Percentiles rank a stretch among this genome's conserved stretches.
Conservation (phyloP, 2,329 filamentous ascomycete genomes). For the Sporothrix mexicana region DNA sequence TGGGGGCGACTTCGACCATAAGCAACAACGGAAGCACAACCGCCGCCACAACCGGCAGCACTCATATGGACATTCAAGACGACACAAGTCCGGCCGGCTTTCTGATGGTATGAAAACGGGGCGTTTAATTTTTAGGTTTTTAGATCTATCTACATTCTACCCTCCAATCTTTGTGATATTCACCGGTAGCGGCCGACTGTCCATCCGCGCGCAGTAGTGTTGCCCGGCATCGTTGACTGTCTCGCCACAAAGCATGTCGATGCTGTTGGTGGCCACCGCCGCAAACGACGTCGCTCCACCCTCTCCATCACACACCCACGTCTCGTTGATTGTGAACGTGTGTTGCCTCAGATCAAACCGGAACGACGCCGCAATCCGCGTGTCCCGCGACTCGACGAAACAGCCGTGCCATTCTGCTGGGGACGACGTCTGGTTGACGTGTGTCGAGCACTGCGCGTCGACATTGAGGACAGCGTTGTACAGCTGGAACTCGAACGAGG, state of each 20-base stretch:
- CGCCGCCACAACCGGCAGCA: neutral
- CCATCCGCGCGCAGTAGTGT: conserved; percentile 28
- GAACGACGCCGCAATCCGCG: conserved; percentile 34
- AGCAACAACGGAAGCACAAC: neutral
- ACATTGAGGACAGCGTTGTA: conserved; percentile 34
- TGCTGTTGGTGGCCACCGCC: conserved; percentile 29
- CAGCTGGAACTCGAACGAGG: conserved; percentile 35
- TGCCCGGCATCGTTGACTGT: neutral
- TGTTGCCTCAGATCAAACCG: conserved; percentile 30
- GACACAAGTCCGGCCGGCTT: neutral
- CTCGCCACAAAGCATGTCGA: conserved; percentile 17
- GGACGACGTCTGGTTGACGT: conserved; percentile 20
- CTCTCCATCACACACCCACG: conserved; percentile 38
- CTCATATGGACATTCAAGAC: conserved; percentile 13
- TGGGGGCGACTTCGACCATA: neutral
- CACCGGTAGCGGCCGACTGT: conserved; percentile 23
- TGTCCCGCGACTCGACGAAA: conserved; percentile 37
- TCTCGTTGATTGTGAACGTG: conserved; percentile 37
- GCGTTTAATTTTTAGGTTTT: too few relatives aligned
- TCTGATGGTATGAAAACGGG: neutral
- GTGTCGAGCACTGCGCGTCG: conserved; percentile 35
- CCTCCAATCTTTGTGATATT: neutral
- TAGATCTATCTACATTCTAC: neutral
- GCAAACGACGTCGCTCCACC: neutral
- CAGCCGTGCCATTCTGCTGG: conserved; percentile 34